Conservation (phyloP, 345 rosid species). For the Eucalyptus albens region DNA sequence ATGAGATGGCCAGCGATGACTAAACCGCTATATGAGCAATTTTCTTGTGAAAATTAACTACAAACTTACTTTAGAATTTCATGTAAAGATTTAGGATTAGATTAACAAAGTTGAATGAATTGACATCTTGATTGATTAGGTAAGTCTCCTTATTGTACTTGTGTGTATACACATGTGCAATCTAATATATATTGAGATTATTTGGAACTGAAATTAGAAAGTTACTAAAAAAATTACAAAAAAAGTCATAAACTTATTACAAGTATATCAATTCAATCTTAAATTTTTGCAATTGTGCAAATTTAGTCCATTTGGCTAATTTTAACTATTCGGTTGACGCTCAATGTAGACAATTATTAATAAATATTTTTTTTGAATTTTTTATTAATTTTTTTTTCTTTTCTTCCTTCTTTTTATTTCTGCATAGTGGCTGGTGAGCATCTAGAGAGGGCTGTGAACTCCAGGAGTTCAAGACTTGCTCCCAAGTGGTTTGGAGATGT, state of each 20-base stretch:
- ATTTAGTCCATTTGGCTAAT: accelerated
- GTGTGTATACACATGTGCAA: neutral
- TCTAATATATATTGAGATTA: neutral
- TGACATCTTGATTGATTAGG: neutral
- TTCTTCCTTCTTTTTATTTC: too few species aligned
- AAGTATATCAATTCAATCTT: accelerated
- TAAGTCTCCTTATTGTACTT: neutral
- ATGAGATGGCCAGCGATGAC: accelerated
- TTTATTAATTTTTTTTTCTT: too few species aligned
- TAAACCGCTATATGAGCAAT: accelerated
- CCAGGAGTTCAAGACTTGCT: too few species aligned
- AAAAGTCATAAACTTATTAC: accelerated
- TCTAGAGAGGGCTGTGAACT: accelerated
- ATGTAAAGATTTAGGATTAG: accelerated
- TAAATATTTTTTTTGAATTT: too few species aligned
- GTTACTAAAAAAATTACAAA: accelerated
- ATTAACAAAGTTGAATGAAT: neutral
- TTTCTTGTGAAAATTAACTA: accelerated
- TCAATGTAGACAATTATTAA: accelerated
- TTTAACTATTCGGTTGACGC: accelerated
- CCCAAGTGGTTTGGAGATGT: too few species aligned
- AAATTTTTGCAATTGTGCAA: accelerated
- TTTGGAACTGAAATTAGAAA: neutral
- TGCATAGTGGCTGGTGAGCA: accelerated
- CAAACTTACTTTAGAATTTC: neutral